Conservation (phyloP, 768 basidiomycete genomes). For the Neoboletus subvelutipes region DNA sequence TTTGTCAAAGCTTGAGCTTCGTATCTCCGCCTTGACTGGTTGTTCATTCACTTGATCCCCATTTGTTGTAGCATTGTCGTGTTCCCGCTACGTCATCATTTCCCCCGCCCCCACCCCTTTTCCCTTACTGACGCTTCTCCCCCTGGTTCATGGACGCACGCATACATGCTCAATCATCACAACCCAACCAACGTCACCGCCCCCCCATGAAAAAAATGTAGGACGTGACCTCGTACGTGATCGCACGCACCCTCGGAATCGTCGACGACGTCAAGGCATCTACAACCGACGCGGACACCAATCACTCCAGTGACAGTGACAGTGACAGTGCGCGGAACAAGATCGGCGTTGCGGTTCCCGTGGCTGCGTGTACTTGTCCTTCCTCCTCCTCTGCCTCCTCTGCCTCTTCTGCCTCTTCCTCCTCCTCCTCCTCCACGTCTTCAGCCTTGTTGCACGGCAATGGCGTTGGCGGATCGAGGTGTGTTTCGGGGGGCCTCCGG, state of each 20-base stretch:
- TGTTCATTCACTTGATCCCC: constrained; percentile 3
- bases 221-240: constrained; percentile 81
- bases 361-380: neutral
- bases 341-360: neutral
- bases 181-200: neutral
- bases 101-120: neutral
- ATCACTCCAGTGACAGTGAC: neutral
- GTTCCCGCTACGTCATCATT: neutral
- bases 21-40: constrained; percentile 16
- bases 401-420: neutral
- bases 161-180: neutral
- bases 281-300: constrained; percentile 50
- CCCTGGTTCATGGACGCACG: neutral
- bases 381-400: too few relatives aligned
- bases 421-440: neutral
- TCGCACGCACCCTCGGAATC: constrained; percentile 78
- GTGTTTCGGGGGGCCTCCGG: constrained; percentile 16
- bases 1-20: neutral
- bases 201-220: constrained; percentile 27
- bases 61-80: constrained; percentile 3
- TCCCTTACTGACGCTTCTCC: too few relatives aligned
- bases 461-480: neutral
- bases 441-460: neutral
- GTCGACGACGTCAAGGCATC: constrained; percentile 74
- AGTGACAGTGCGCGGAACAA: too few relatives aligned